Evolutionary conservation across 768 basidiomycete species (phyloP).

Genomic region (Boletus fagicola): DNA sequence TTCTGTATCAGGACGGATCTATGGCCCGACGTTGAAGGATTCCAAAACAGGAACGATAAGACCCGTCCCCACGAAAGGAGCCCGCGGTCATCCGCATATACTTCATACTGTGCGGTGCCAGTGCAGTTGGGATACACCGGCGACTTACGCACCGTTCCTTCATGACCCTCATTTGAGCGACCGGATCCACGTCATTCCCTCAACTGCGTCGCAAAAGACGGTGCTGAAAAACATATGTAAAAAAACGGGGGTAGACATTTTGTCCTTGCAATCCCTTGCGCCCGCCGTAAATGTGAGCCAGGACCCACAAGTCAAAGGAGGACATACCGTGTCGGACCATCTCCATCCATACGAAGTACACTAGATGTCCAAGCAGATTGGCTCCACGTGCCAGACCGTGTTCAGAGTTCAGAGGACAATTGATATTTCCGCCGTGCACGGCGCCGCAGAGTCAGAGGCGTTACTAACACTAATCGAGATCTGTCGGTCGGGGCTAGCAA

Average conservation of each 20-base stretch:
- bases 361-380: background rate
- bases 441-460: conserved; percentile 16
- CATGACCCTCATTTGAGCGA: background rate
- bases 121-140: background rate
- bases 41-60: conserved; percentile 3
- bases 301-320: background rate
- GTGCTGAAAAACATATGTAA: background rate
- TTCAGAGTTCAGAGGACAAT: background rate
- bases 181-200: background rate
- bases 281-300: background rate
- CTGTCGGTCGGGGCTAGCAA: background rate
- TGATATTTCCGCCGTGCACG: conserved; percentile 6
- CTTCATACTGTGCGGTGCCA: background rate
- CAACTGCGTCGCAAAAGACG: background rate
- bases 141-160: conserved; percentile 2
- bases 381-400: background rate
- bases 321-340: conserved; percentile 5
- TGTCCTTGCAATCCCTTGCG: background rate
- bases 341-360: background rate
- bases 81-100: conserved; percentile 1
- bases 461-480: conserved; percentile 9
- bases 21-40: background rate
- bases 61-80: conserved; percentile 11
- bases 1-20: conserved; percentile 11
- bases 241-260: background rate